Base-by-base conservation (phyloP, 768 basidiomycete genomes). In the Russula foetens region DNA sequence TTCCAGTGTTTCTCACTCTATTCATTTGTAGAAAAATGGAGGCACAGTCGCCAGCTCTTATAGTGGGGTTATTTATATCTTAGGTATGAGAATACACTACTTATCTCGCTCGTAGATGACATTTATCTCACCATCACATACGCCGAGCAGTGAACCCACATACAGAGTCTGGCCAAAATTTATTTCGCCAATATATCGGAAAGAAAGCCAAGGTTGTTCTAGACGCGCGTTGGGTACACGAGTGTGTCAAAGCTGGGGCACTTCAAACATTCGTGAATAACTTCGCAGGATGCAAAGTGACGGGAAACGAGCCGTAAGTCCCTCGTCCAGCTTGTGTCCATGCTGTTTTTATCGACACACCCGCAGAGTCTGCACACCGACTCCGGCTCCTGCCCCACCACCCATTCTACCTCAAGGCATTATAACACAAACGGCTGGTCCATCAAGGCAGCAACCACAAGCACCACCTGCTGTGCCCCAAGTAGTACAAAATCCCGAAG, bases 171-270 rank as follows among this genome's bases (percentile, higher is more conserved):
- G 91, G 91, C 3, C 90, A 92, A 70, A 90, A 84, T 67, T 71
- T 93, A 3, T 91, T 82, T 71, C 81, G 88, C 46, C 88, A 90
- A 68, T 92, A 90, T 71, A 81, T 80, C 1, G 80, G 81, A 47
- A 92, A 91, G 73, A 91, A 89, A 72, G 83, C 81, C 43, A 92
- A 92, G 71, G 75, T 91, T 47, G 82, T 93, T 2, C 81, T 93
- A 7, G 79, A 83, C 67, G 79, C 81, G 5, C 80, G 81, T 48
- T 93, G 91, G 91, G 79, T 90, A 23, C 79, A 81, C 51, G 86
- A 90, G 68, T 93, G 91, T 67, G 77, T 93, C 66, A 82, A 84
- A 66, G 73, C 79, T 7, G 80, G 82, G 53, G 78, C 80, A 47
- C 76, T 93, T 35, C 86, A 89, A 70, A 89, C 87, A 0, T 92